These are phyloP conservation scores for Pseudoneurospora amorphoporcata DNA, from an alignment of 495 filamentous ascomycete genomes.

Conservation along the genomic window DNA sequence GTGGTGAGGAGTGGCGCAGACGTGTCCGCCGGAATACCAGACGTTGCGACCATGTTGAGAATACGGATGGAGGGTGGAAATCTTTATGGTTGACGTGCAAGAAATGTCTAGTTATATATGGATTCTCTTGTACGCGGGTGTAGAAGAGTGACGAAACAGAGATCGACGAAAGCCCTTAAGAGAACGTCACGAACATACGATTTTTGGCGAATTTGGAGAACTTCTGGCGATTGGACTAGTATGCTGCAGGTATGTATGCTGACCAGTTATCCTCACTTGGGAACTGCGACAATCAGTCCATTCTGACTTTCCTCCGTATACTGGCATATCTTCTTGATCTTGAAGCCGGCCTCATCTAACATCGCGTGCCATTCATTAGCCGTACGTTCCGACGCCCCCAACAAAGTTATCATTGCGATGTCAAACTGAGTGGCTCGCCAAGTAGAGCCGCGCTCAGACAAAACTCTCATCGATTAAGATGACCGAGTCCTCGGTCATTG, in stretches of 20 bases:
- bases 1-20: not conserved
- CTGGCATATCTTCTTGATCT: not conserved
- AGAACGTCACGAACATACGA: not conserved
- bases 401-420: not conserved
- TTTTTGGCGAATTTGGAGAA: not conserved
- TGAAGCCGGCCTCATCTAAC: not conserved
- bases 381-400: not conserved
- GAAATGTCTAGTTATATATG: not conserved
- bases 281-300: not conserved
- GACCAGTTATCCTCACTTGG: not conserved
- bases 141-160: not conserved
- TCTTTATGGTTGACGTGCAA: not conserved
- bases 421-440: not conserved
- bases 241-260: not conserved
- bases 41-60: not conserved
- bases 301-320: not conserved
- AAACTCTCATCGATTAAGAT: constrained; percentile 38
- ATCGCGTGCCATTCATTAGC: not conserved
- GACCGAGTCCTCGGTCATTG: constrained; percentile 28
- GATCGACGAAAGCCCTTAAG: not conserved
- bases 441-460: constrained; percentile 8
- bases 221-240: not conserved
- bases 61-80: not conserved
- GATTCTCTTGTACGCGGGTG: not conserved
- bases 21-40: not conserved